Conservation (phyloP, 768 basidiomycete genomes). For the Lyophyllum atratum region DNA sequence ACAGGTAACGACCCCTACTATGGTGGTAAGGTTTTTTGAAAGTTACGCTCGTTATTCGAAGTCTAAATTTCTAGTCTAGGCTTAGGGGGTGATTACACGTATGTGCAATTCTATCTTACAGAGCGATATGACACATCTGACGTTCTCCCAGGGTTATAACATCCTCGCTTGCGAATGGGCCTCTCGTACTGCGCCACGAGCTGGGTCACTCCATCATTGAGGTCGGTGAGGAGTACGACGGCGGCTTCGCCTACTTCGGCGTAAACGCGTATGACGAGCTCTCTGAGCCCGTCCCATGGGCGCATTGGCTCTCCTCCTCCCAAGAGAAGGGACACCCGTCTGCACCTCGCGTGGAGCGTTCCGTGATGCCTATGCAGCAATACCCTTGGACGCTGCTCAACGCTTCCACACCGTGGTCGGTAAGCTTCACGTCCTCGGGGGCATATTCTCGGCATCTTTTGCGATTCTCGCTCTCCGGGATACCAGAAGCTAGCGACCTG, state of each 20-base stretch:
- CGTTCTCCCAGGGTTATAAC: constrained; percentile 60
- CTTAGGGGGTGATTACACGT: constrained; percentile 80
- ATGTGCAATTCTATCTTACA: constrained; percentile 24
- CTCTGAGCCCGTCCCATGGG: constrained; percentile 56
- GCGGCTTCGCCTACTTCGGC: constrained; percentile 73
- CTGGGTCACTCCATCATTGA: constrained; percentile 79
- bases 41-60: not conserved
- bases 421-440: constrained; percentile 65
- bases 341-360: constrained; percentile 55
- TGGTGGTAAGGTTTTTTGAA: constrained; percentile 51
- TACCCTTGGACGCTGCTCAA: constrained; percentile 81
- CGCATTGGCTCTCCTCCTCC: constrained; percentile 62
- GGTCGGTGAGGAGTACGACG: constrained; percentile 85
- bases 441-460: constrained; percentile 60
- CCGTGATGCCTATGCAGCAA: constrained; percentile 71
- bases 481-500: constrained; percentile 56
- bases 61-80: constrained; percentile 38
- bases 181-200: constrained; percentile 77
- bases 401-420: constrained; percentile 56
- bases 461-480: constrained; percentile 72
- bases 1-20: constrained; percentile 78
- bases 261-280: constrained; percentile 57
- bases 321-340: constrained; percentile 9
- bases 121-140: not conserved
- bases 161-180: constrained; percentile 71